phyloP scores from a whole-genome alignment of 441 rosid species.

The Sinapis alba region DNA sequence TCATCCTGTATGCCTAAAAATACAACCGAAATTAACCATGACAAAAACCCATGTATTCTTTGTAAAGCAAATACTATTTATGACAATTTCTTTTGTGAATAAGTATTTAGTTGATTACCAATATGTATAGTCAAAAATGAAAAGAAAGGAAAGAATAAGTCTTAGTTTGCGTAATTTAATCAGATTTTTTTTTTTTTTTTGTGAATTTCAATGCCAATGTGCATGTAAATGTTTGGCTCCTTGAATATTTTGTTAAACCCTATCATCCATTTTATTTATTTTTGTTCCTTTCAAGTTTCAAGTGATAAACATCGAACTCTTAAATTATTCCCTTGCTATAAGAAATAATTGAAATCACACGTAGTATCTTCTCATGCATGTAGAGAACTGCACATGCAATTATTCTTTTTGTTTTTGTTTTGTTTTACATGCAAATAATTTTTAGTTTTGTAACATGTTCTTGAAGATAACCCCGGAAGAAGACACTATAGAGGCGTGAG shows the following conservation, averaged over 20 bases:
- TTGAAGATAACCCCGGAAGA: conserved; percentile 53
- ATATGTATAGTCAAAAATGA: neutral
- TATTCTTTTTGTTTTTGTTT: neutral
- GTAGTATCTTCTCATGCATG: conserved; percentile 26
- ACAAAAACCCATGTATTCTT: neutral
- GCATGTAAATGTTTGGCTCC: neutral
- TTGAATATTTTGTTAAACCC: neutral
- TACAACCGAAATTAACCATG: neutral
- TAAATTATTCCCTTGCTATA: neutral
- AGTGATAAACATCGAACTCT: neutral
- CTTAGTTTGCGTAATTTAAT: neutral
- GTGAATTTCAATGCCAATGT: neutral
- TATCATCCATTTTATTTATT: neutral
- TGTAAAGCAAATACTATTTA: neutral
- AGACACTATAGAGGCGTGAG: conserved; percentile 86
- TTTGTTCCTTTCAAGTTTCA: neutral
- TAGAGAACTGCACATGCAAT: conserved; percentile 26
- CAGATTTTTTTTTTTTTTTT: too few relatives aligned
- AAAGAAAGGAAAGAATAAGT: neutral
- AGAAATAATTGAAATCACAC: neutral
- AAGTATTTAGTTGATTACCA: neutral
- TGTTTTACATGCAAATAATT: neutral
- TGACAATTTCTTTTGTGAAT: neutral
- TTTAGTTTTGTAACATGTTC: neutral
- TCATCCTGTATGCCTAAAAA: neutral